phyloP scores from a whole-genome alignment of 768 basidiomycete species.

The Scleroderma citrinum region DNA sequence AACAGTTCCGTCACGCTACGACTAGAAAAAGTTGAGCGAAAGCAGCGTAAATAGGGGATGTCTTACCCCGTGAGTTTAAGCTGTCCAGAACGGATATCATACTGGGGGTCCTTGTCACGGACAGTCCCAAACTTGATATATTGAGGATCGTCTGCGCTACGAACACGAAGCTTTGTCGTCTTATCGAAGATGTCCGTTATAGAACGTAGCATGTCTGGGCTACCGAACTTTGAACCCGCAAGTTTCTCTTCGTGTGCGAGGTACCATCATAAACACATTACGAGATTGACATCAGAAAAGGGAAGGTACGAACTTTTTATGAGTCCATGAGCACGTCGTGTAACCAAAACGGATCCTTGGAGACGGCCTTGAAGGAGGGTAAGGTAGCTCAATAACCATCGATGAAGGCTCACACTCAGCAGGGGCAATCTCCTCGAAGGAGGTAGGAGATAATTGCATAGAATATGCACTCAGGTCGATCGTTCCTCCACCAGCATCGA shows the following conservation, averaged over 20 bases:
- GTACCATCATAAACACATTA: not conserved
- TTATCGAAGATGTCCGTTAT: constrained; percentile 36
- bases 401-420: constrained; percentile 26
- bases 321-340: constrained; percentile 26
- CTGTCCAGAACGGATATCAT: constrained; percentile 35
- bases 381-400: not conserved
- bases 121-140: constrained; percentile 39
- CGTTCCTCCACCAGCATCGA: constrained; percentile 48
- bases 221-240: constrained; percentile 26
- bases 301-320: constrained; percentile 19
- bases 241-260: constrained; percentile 19
- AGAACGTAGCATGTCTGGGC: constrained; percentile 27
- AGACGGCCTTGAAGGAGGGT: constrained; percentile 28
- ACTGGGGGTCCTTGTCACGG: constrained; percentile 32
- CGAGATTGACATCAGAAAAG: not conserved
- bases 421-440: constrained; percentile 34
- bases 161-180: constrained; percentile 40
- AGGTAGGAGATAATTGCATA: constrained; percentile 34
- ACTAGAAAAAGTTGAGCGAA: constrained; percentile 16
- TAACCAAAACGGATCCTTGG: constrained; percentile 37
- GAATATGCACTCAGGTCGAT: constrained; percentile 39
- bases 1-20: constrained; percentile 38
- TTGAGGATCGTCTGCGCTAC: constrained; percentile 30
- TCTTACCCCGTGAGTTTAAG: constrained; percentile 34
- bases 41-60: not conserved